Evolutionary conservation across 2,329 filamentous ascomycete species (phyloP).

Genomic region (Mycogone perniciosa): DNA sequence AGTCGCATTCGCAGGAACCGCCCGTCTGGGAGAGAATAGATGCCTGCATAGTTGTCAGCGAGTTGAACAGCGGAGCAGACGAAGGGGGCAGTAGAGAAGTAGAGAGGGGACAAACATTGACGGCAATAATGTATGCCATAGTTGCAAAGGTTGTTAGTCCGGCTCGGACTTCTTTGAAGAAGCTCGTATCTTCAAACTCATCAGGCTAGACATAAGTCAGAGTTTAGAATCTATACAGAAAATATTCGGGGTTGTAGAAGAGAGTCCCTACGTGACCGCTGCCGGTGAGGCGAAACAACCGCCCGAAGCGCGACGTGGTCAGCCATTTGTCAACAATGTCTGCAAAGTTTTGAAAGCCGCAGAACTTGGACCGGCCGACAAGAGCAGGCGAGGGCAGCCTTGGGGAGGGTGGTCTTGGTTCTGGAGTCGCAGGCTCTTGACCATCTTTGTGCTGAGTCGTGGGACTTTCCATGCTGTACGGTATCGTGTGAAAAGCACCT

Average conservation of each 20-base stretch:
- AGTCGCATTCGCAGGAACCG: conserved; percentile 65
- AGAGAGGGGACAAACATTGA: conserved; percentile 43
- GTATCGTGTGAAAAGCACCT: background rate
- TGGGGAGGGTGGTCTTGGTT: conserved; percentile 2
- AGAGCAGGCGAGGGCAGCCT: conserved; percentile 5
- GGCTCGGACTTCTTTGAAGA: conserved; percentile 72
- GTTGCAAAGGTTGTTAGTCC: conserved; percentile 74
- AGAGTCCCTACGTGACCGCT: conserved; percentile 56
- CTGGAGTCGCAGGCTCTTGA: background rate
- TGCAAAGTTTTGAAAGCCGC: conserved; percentile 29
- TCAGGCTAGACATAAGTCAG: conserved; percentile 45
- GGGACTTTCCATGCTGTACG: conserved; percentile 6
- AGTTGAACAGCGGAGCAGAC: background rate
- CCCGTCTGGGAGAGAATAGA: conserved; percentile 69
- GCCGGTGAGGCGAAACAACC: conserved; percentile 59
- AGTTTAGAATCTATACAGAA: background rate
- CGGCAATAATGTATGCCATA: conserved; percentile 81
- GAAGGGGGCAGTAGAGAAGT: background rate
- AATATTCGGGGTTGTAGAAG: background rate
- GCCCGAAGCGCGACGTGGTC: conserved; percentile 44
- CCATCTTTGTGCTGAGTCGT: background rate
- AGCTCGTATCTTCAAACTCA: conserved; percentile 61
- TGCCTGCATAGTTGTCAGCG: conserved; percentile 40
- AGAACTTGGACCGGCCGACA: conserved; percentile 22
- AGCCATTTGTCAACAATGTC: conserved; percentile 31